Evolutionary conservation across 2,329 filamentous ascomycete species (phyloP).

Genomic region (Magnaporthiopsis incrustans): DNA sequence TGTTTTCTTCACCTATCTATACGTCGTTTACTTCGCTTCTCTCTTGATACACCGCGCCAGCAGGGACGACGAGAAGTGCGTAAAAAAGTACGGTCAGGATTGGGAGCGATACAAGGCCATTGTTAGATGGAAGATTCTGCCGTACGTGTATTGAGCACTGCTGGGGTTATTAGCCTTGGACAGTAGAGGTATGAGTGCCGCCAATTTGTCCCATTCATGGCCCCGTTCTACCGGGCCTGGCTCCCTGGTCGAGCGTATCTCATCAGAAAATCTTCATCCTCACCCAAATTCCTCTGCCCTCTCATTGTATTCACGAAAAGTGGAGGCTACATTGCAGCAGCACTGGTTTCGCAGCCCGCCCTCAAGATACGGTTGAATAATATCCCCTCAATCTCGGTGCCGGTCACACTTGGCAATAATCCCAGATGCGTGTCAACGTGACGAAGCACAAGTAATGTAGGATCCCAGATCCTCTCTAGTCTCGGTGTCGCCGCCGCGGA

Average conservation of each 20-base stretch:
- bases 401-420: no score
- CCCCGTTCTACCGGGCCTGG: not conserved
- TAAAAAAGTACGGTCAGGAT: not conserved
- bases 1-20: not conserved
- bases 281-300: not conserved
- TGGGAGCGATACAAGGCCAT: not conserved
- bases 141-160: constrained; percentile 1
- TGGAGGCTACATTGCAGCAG: not conserved
- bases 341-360: not conserved
- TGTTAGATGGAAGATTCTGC: not conserved
- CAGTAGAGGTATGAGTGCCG: not conserved
- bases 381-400: no score
- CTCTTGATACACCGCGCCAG: not conserved
- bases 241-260: not conserved
- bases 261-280: not conserved
- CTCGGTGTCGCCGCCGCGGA: not conserved
- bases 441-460: no score
- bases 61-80: constrained; percentile 2
- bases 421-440: no score
- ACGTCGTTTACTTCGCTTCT: not conserved
- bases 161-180: no score
- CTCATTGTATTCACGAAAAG: not conserved
- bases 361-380: not conserved
- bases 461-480: no score
- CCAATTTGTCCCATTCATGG: not conserved